Conservation (phyloP, 208 protist genomes). For the Wallacemonas rigidus region DNA sequence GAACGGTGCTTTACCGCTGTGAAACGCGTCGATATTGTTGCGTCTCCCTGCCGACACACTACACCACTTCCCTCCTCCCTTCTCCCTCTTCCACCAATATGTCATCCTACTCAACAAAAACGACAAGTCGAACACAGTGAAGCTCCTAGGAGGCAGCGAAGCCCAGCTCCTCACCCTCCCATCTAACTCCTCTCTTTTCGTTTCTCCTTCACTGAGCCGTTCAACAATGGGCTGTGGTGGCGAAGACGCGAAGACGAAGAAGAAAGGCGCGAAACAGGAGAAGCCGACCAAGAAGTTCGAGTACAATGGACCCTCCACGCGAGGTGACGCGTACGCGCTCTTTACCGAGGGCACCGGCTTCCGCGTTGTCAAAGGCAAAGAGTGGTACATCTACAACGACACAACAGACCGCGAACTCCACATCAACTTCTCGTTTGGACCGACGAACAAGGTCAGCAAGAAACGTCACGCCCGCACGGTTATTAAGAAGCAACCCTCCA, state of each 20-base stretch:
- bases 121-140: no score
- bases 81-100: no score
- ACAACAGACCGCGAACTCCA: conserved; percentile 62
- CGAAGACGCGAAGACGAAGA: conserved; percentile 22
- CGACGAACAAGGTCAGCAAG: conserved; percentile 17
- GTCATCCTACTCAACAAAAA: no score
- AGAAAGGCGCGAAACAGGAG: conserved; percentile 15
- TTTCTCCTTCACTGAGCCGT: neutral
- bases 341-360: conserved; percentile 59
- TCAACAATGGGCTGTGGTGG: conserved; percentile 28
- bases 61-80: no score
- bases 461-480: conserved; percentile 28
- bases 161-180: neutral
- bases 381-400: conserved; percentile 76
- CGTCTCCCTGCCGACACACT: no score
- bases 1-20: no score
- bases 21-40: no score
- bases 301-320: conserved; percentile 20
- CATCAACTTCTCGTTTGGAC: conserved; percentile 53
- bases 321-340: conserved; percentile 35
- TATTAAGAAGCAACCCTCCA: conserved; percentile 18
- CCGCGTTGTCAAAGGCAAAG: conserved; percentile 41
- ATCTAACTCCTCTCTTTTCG: neutral
- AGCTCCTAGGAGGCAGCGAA: neutral
- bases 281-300: conserved; percentile 30